Conservation (phyloP, 2,329 filamentous ascomycete species). For the Ascochyta rabiei region DNA sequence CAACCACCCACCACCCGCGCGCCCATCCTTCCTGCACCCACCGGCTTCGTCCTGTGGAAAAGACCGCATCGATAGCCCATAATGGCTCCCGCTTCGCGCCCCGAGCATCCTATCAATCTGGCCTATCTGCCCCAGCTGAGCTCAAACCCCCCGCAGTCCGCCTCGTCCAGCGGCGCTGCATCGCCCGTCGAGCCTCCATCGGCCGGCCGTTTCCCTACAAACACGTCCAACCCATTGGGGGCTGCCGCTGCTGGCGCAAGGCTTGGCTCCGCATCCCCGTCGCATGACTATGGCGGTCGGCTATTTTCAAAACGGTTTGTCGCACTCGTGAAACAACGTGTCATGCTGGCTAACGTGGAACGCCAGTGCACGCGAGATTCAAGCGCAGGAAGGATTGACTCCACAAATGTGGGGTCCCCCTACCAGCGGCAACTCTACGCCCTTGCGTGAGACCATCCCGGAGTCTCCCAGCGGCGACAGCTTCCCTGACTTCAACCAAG, state of each 20-base stretch:
- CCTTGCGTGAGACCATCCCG: slow-evolving; percentile 94
- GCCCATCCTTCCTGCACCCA: background rate
- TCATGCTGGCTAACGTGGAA: slow-evolving; percentile 37
- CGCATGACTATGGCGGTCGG: slow-evolving; percentile 80
- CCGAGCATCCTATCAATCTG: slow-evolving; percentile 79
- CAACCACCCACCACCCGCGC: slow-evolving; percentile 22
- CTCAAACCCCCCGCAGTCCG: slow-evolving; percentile 72
- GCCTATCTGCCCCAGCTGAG: slow-evolving; percentile 76
- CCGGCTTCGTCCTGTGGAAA: slow-evolving; percentile 26
- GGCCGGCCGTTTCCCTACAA: slow-evolving; percentile 75
- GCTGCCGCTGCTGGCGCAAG: slow-evolving; percentile 63
- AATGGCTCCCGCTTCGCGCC: slow-evolving; percentile 84
- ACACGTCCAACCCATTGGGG: slow-evolving; percentile 61
- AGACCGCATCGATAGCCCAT: slow-evolving; percentile 70
- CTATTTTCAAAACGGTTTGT: slow-evolving; percentile 92
- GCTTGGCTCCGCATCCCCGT: slow-evolving; percentile 93
- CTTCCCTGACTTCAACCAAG: slow-evolving; percentile 85
- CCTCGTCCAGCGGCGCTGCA: slow-evolving; percentile 78
- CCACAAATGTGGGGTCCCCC: slow-evolving; percentile 87
- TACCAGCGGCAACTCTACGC: slow-evolving; percentile 94
- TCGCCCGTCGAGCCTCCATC: slow-evolving; percentile 78
- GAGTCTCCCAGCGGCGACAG: slow-evolving; percentile 92
- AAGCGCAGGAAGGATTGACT: slow-evolving; percentile 88
- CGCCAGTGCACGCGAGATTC: slow-evolving; percentile 87
- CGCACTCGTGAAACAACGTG: slow-evolving; percentile 38